Evolutionary conservation across 2,329 filamentous ascomycete genomes (phyloP).

Genomic region (Nannizziopsis arthrosporioides): DNA sequence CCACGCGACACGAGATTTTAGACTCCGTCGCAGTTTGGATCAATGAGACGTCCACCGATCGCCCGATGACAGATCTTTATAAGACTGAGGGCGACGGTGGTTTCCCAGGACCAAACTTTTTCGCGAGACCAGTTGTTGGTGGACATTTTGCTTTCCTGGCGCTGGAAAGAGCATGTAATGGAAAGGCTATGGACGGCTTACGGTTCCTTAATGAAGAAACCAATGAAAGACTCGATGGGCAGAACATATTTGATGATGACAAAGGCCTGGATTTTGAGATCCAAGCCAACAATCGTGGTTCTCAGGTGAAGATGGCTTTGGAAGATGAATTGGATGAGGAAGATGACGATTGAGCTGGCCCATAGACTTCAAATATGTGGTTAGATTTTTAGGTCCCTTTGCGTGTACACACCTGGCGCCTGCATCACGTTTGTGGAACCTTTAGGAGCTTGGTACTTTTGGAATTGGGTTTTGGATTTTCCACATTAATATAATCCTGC

Average conservation of each 20-base stretch:
- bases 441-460: too few relatives aligned
- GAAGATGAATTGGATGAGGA: constrained; percentile 3
- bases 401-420: too few relatives aligned
- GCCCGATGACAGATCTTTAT: constrained; percentile 71
- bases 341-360: constrained; percentile 1
- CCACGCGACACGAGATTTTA: constrained; percentile 59
- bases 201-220: constrained; percentile 27
- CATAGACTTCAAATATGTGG: background rate
- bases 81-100: constrained; percentile 65
- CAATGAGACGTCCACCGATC: constrained; percentile 67
- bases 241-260: background rate
- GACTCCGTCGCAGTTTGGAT: constrained; percentile 67
- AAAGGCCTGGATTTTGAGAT: background rate
- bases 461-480: too few relatives aligned
- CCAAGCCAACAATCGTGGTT: background rate
- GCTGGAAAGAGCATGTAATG: constrained; percentile 67
- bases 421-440: too few relatives aligned
- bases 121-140: constrained; percentile 70
- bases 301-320: constrained; percentile 9
- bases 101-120: constrained; percentile 64
- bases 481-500: too few relatives aligned
- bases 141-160: constrained; percentile 78
- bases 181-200: constrained; percentile 50
- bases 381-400: background rate
- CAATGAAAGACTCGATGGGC: constrained; percentile 17